These are phyloP conservation scores for Rhizopogon vinicolor DNA, from an alignment of 768 basidiomycete genomes.

Conservation along the genomic window DNA sequence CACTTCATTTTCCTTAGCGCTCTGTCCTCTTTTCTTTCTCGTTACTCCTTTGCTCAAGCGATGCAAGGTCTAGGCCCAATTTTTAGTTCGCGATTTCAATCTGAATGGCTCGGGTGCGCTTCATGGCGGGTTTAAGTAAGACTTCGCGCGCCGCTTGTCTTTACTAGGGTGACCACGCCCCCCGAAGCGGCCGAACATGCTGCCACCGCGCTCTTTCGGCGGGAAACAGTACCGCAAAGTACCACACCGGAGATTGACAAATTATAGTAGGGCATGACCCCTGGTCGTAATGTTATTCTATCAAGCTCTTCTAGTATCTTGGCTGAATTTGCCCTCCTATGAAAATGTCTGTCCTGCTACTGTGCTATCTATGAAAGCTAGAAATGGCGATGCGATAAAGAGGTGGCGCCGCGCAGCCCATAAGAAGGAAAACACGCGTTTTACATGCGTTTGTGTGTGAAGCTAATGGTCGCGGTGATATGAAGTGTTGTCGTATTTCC, in stretches of 20 bases:
- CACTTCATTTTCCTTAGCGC: background rate
- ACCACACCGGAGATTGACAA: background rate
- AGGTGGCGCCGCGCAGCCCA: slow-evolving; percentile 18
- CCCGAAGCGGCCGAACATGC: background rate
- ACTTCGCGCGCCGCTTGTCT: background rate
- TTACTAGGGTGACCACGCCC: background rate
- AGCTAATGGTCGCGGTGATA: slow-evolving; percentile 19
- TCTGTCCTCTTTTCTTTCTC: background rate
- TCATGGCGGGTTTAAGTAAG: slow-evolving; percentile 1
- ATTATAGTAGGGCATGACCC: background rate
- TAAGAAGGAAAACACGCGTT: slow-evolving; percentile 30
- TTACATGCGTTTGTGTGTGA: slow-evolving; percentile 25
- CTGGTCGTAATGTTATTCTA: background rate
- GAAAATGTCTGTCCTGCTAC: background rate
- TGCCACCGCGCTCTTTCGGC: background rate
- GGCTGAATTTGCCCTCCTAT: background rate
- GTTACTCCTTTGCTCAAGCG: background rate
- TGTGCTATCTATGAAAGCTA: slow-evolving; percentile 2
- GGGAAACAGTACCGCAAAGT: background rate
- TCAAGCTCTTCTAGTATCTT: background rate
- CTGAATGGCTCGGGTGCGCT: background rate
- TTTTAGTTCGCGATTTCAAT: background rate
- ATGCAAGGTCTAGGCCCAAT: background rate
- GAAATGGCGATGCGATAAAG: slow-evolving; percentile 1
- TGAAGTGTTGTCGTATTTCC: slow-evolving; percentile 26